Base-by-base conservation (phyloP, 495 filamentous ascomycete species). In the Viridothelium virens region DNA sequence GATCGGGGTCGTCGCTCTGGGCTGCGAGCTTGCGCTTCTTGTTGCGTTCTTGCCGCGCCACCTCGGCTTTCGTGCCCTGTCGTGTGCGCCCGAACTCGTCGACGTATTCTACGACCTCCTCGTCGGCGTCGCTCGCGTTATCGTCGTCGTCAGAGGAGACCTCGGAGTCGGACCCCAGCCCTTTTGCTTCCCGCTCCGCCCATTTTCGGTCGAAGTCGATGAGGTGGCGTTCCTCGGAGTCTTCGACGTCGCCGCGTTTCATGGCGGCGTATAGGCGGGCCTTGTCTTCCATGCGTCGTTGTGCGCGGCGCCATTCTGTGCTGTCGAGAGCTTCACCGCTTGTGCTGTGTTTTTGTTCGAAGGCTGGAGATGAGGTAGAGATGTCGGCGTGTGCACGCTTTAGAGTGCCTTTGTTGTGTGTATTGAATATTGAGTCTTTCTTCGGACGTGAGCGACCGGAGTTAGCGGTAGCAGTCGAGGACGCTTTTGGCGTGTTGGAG, bases 151-250 rank as follows among this genome's bases (percentile, higher is more conserved):
- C 67, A 12, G 74, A 75, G 14, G 66, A 72, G 14, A 74, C 72
- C 3, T 69, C 62, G 33, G 63, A 62, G 18, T 69, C 68, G 11
- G n/a, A 61, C 1, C 72, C 71, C 12, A 79, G 78, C 11, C 72
- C 74, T 3, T 69, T 68, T 3, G 76, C 75, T 56, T 85, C 74
- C 47, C 77, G 74, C 70, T 95, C 90, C 0, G 87, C 91, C 91
- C 93, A 96, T 76, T 97, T 98, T 53, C 86, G 80, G 76, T 97
- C 92, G 73, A 97, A 98, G 78, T 98, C 94, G 0, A 98, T 87
- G 31, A 93, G 84, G 71, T 82, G 83, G 62, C 77, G 79, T 72
- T 78, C 81, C 67, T 76, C 81, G 7, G 79, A 78, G 53, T 85
- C 86, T 14, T 83, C 80, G 10, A 81, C 73, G 67, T 84, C 91